Evolutionary conservation across 768 basidiomycete species (phyloP).

Genomic region (Asterophora parasitica): DNA sequence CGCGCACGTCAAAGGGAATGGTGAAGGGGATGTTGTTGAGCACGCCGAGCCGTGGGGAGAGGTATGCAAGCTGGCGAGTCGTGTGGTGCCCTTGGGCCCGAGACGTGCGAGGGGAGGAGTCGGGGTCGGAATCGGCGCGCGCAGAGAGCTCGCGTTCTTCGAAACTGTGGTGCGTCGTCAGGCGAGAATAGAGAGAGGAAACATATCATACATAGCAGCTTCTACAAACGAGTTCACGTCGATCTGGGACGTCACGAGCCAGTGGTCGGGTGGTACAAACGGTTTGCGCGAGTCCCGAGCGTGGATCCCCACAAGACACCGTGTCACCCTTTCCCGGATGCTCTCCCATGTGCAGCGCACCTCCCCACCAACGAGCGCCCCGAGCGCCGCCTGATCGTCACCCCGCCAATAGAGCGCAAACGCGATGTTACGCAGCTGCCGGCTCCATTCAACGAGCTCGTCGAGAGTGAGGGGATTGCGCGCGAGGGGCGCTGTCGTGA

Average conservation of each 20-base stretch:
- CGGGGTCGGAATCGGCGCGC: conserved; percentile 6
- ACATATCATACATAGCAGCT: conserved; percentile 60
- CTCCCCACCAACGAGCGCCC: conserved; percentile 23
- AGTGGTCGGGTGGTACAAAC: conserved; percentile 81
- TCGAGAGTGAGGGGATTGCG: conserved; percentile 79
- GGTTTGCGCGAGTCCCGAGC: conserved; percentile 82
- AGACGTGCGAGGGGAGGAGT: conserved; percentile 20
- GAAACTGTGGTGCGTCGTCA: conserved; percentile 31
- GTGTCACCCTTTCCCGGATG: conserved; percentile 72
- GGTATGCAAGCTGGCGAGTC: conserved; percentile 66
- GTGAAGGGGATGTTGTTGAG: conserved; percentile 96
- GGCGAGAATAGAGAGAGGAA: too few relatives aligned
- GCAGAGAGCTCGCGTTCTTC: conserved; percentile 57
- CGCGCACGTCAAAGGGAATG: conserved; percentile 89
- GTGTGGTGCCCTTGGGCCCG: conserved; percentile 19
- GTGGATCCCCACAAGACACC: conserved; percentile 76
- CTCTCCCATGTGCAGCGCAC: conserved; percentile 55
- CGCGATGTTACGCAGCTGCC: conserved; percentile 78
- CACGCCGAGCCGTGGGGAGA: conserved; percentile 84
- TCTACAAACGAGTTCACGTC: conserved; percentile 68
- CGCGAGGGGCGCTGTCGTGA: conserved; percentile 16
- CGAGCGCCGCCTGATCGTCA: conserved; percentile 27
- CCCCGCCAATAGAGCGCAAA: conserved; percentile 61
- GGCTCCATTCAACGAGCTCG: conserved; percentile 71
- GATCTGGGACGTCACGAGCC: conserved; percentile 59